phyloP scores from a whole-genome alignment of 208 protist species.

The Crithidia acanthocephali region DNA sequence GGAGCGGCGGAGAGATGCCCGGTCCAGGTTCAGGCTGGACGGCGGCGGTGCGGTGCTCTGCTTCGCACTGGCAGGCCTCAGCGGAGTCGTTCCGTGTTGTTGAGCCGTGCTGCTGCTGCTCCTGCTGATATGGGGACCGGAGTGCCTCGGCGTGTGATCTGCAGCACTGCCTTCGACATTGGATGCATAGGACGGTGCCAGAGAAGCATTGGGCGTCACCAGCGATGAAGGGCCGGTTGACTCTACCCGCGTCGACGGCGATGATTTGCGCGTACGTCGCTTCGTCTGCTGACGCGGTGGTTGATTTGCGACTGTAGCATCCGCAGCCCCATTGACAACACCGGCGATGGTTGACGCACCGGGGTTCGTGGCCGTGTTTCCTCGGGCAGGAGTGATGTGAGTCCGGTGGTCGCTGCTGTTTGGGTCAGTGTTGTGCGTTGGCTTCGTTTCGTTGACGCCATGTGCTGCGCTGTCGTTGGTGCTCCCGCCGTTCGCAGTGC shows the following conservation, averaged over 20 bases:
- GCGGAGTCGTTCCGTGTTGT: too few species aligned
- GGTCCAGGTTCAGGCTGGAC: not conserved
- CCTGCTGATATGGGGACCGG: too few species aligned
- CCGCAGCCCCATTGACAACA: not conserved
- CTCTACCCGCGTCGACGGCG: not conserved
- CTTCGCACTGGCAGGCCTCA: not conserved
- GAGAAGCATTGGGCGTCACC: slow-evolving; percentile 5
- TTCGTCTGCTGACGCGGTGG: not conserved
- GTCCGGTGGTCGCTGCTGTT: not conserved
- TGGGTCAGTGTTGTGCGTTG: not conserved
- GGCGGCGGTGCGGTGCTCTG: not conserved
- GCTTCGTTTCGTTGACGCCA: not conserved
- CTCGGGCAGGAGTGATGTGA: not conserved
- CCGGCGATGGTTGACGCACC: not conserved
- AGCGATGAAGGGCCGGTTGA: not conserved
- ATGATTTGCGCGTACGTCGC: not conserved
- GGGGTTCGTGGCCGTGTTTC: not conserved
- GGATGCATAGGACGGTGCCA: not conserved
- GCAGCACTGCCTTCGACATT: not conserved
- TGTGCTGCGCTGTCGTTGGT: not conserved
- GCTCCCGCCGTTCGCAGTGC: not conserved
- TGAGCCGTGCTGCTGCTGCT: not conserved
- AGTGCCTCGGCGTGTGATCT: too few species aligned
- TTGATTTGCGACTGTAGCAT: not conserved
- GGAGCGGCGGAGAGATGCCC: not conserved